Evolutionary conservation across 805 yeast species (phyloP), one percentile per base, ranked within the genome.

Genomic region (Candida coquimbonensis): DNA sequence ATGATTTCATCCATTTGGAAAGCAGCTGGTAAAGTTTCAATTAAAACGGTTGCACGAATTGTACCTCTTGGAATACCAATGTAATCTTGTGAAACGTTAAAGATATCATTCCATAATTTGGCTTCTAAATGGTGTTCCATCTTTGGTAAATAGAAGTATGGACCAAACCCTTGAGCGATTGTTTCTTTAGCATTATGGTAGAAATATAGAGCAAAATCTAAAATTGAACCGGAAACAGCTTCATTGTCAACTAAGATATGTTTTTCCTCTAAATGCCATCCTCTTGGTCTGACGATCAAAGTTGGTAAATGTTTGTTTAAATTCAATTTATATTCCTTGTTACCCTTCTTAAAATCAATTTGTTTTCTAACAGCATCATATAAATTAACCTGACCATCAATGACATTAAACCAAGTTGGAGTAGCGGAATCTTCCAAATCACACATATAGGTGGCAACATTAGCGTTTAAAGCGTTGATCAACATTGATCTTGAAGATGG

Each of bases 101-200:
- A 85, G 49, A 85, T 75, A 62, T 83, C 90, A 63, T 85, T 84
- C 95, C 95, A 85, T 57, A 85, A 70, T 63, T 78, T 77, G 44
- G 93, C 93, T 65, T 85, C 95, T 57, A 80, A 69, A 64, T 82
- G 87, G 65, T 84, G 91, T 65, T 85, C 93, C 89, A 85, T 83
- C 70, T 85, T 85, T 55, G 93, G 93, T 58, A 85, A 67, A 60
- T 85, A 85, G 61, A 83, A 85, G 69, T 84, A 85, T 24, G 95
- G 93, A 40, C 90, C 91, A 51, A 77, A 73, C 31, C 91, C 91
- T 53, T 74, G 74, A 19, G 73, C 72, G 46, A 83, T 62, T 38
- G 82, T 57, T 60, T 75, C 77, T 43, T 69, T 67, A 37, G 90
- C 91, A 61, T 83, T 85, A 66, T 85, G 86, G 72, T 60, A 85